A percentile compares a stretch with the other conserved stretches of the same genome.
Evolutionary conservation across 352 stramenopile genomes (phyloP).

Genomic region (Pythium aquatile): DNA sequence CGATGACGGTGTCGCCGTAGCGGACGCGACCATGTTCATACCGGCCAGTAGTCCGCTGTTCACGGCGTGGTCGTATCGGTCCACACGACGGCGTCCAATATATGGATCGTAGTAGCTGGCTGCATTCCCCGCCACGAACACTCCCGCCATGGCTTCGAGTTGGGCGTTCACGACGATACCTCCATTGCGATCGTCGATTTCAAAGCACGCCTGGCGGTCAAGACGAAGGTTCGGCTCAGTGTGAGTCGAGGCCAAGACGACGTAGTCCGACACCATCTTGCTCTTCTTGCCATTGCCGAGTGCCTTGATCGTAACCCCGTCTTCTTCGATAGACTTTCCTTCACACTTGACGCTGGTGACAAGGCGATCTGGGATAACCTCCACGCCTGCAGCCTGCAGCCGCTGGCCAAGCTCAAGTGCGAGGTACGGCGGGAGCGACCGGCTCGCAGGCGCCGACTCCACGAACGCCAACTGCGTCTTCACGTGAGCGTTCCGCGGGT

Average conservation of each 20-base stretch:
- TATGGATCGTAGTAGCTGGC: slow-evolving; percentile 91
- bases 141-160: slow-evolving; percentile 84
- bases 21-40: slow-evolving; percentile 74
- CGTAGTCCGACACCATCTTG: slow-evolving; percentile 82
- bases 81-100: slow-evolving; percentile 82
- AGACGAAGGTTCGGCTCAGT: slow-evolving; percentile 83
- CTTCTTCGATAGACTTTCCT: slow-evolving; percentile 37
- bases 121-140: slow-evolving; percentile 89
- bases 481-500: slow-evolving; percentile 47
- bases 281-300: slow-evolving; percentile 62
- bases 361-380: slow-evolving; percentile 63
- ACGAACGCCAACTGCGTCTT: slow-evolving; percentile 58
- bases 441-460: slow-evolving; percentile 42
- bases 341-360: slow-evolving; percentile 76
- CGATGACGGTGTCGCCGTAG: background rate
- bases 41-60: slow-evolving; percentile 89
- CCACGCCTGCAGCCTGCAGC: slow-evolving; percentile 58
- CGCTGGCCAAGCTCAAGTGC: slow-evolving; percentile 60
- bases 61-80: slow-evolving; percentile 91
- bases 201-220: slow-evolving; percentile 61
- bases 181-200: slow-evolving; percentile 85
- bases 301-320: slow-evolving; percentile 53
- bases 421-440: slow-evolving; percentile 87
- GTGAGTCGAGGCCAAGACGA: slow-evolving; percentile 91
- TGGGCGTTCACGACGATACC: slow-evolving; percentile 90